Evolutionary conservation across 2,329 filamentous ascomycete species (phyloP), one percentile per base, ranked within the genome.

Genomic region (Penicillium sp.): DNA sequence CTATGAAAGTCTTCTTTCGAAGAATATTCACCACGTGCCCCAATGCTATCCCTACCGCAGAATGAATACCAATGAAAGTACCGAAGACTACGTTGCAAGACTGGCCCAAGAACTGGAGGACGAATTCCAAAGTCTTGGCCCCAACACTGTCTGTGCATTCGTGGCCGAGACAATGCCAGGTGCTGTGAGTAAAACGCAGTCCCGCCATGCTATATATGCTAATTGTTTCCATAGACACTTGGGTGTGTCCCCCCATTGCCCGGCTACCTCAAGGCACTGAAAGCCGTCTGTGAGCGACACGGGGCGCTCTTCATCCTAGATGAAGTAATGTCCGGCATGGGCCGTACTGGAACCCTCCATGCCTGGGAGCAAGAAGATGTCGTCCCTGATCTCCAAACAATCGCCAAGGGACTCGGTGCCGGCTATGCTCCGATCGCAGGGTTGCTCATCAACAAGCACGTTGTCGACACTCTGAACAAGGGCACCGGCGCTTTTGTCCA

Each of bases 101-200:
- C 75, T 90, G 15, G 82, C 83, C 0, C 70, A 80, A 12, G 87
- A 91, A 67, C 75, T 92, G 1, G 87, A 90, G 6, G 77, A 75
- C 10, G 84, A 89, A 62, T 90, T 91, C 61, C 77, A 81, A 54
- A 70, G 78, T 1, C 65, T 89, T 0, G 89, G 88, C 0, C 82
- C 87, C 0, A 79, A 84, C 0, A 87, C 80, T 0, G 86, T 91
- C 0, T 86, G 84, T 54, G 88, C 86, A 0, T 90, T 91, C 67
- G 80, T 91, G 1, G 80, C 79, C 0, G 82, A 84, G 66, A 78
- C 82, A 0, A 72, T 82, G n/a, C 71, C 79, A 4, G 78, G 79
- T 1, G 78, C 80, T 1, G 77, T 77, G 38, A 79, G 68, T 59
- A 48, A 3, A 27, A 48, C 8, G 6, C 2, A 10, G 27, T n/a